These are phyloP conservation scores for Solanum chilense DNA, from an alignment of 257 asterid species.

Conservation along the genomic window DNA sequence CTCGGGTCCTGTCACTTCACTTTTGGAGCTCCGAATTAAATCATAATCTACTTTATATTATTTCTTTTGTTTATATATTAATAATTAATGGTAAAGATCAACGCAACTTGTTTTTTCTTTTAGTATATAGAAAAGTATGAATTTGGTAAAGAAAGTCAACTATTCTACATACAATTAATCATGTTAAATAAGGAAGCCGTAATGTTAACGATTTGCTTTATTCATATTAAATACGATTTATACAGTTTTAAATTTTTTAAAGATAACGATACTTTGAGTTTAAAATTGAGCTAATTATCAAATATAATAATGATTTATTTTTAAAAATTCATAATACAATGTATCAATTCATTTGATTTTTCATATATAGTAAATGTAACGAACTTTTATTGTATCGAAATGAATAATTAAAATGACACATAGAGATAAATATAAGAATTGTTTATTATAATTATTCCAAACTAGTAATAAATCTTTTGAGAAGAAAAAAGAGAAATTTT, in stretches of 20 bases:
- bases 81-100: too few species aligned
- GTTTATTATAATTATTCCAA: neutral
- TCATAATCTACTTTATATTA: neutral
- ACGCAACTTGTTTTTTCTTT: too few species aligned
- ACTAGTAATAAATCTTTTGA: neutral
- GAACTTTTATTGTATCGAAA: too few species aligned
- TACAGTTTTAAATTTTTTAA: neutral
- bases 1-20: neutral
- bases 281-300: neutral
- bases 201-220: neutral
- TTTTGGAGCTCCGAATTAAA: neutral
- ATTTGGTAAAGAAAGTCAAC: too few species aligned
- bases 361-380: too few species aligned
- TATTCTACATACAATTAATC: too few species aligned
- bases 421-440: neutral
- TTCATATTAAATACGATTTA: neutral
- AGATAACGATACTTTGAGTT: too few species aligned
- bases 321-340: too few species aligned
- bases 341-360: neutral
- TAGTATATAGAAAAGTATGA: too few species aligned
- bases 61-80: neutral
- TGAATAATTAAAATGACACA: neutral
- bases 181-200: too few species aligned
- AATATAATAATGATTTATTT: too few species aligned
- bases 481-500: neutral